Evolutionary conservation across 345 rosid species (phyloP).

Genomic region (Excoecaria cochinchinensis): DNA sequence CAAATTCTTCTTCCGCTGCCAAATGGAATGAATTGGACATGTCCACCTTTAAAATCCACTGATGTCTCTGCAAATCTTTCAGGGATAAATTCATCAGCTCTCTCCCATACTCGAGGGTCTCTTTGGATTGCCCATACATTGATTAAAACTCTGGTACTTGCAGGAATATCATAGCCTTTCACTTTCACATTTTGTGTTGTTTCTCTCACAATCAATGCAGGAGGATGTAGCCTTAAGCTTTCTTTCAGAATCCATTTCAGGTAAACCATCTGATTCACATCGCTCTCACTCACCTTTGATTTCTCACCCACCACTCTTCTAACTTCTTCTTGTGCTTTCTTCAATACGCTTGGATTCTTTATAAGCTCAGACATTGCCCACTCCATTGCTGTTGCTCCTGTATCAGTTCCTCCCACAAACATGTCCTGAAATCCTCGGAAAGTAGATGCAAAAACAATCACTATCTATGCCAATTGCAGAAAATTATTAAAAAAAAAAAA

Average conservation of each 20-base stretch:
- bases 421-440: slow-evolving; percentile 24
- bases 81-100: slow-evolving; percentile 18
- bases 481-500: not conserved
- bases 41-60: slow-evolving; percentile 7
- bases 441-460: too few relatives aligned
- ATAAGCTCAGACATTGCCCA: slow-evolving; percentile 31
- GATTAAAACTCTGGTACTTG: slow-evolving; percentile 20
- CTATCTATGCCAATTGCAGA: too few relatives aligned
- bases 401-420: slow-evolving; percentile 31
- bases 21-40: slow-evolving; percentile 8
- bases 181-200: slow-evolving; percentile 10
- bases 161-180: slow-evolving; percentile 15
- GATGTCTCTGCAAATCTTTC: slow-evolving; percentile 20
- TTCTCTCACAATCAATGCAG: slow-evolving; percentile 20
- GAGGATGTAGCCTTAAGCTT: slow-evolving; percentile 24
- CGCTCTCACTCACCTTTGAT: not conserved
- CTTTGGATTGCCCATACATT: slow-evolving; percentile 25
- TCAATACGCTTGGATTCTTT: slow-evolving; percentile 10
- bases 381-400: slow-evolving; percentile 22
- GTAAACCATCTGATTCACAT: slow-evolving; percentile 16
- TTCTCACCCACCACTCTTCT: slow-evolving; percentile 18
- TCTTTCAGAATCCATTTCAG: slow-evolving; percentile 27
- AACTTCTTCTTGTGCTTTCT: slow-evolving; percentile 27
- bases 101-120: slow-evolving; percentile 24
- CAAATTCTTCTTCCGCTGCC: slow-evolving; percentile 14